Base-by-base conservation (phyloP, 2,329 filamentous ascomycete genomes). In the Penicillium crustosum region DNA sequence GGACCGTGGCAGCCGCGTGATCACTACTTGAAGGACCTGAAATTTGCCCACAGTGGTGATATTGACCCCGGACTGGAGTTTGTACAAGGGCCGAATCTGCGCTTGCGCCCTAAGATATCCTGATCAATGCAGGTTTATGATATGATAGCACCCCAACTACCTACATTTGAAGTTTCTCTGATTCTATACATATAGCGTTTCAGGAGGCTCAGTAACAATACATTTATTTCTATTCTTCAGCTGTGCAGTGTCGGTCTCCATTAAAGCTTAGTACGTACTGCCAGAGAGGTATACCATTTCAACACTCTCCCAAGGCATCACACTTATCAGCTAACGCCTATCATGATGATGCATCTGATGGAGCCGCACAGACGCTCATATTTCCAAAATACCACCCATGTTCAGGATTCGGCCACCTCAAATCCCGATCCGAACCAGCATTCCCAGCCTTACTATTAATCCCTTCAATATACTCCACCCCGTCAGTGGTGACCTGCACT, bases 1-100 rank as follows among this genome's bases (percentile, higher is more conserved):
- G 73, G 70, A 6, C 77, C 77, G 1, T 79, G 77, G 77, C 49
- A 70, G 51, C 70, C 75, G 8, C 65, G 76, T 45, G 70, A 69
- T 38, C 72, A 73, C 43, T 79, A 78, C 54, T 48, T 71, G 6
- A 67, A 69, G 45, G 77, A 79, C 63, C 65, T 76, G 13, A 73
- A 69, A 66, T 73, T 75, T 54, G 72, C 75, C 1, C 68, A 69
- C 53, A 72, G 69, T 53, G 77, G 76, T 8, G 64, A 69, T 29
- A 55, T 78, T 21, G 66, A 71, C 3, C 66, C 68, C 23, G 68
- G 69, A 6, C 61, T 78, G 62, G 71, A 74, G 51, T 70, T 65
- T 58, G 60, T 60, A 0, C 60, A 61, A 29, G 66, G 64, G 6
- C 57, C 61, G 12, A 55, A 38, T 47, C n/a, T 67, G 45, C 63